Evolutionary conservation across 2,329 filamentous ascomycete species (phyloP), one percentile per base, ranked within the genome.

Genomic region (Phialophora chinensis): DNA sequence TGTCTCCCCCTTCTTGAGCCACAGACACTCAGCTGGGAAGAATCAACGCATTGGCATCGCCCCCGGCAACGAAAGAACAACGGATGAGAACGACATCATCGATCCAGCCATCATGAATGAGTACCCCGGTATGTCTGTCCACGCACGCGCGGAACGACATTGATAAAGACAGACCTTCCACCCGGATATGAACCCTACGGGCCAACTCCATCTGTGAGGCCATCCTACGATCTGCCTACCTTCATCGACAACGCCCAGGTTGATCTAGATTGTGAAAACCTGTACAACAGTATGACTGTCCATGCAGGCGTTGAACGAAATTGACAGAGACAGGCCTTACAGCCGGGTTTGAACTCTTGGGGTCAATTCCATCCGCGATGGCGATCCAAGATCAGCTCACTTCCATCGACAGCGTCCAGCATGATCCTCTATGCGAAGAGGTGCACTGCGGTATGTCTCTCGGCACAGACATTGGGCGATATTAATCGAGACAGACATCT

Each of bases 91-190:
- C 6, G n/a, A 60, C 17, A 50, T 50, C 25, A 42, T 29, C 5
- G 44, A 33, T 20, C 27, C 57, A 17, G 31, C 14, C 20, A 10
- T 23, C 20, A 29, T 33, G 42, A 17, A 60, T 17, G 44, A 33
- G 25, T 44, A 50, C 57, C 25, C 6, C 20, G 29, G 57, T 60
- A 60, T 29, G 27, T 49, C 44, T 60, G n/a, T 33, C 25, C 42
- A 31, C 31, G 12, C 17, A 14, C 23, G 12, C 4, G 17, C 31
- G 6, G 27, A 50, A 31, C n/a, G 4, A 29, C 23, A 8, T 23
- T 60, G 42, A 60, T 20, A 50, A 12, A 23, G 27, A 23, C 25
- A 60, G 57, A 49, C 12, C 25, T 60, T 25, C 42, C 25, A n/a
- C 31, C 27, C 0, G 57, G 57, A 6, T 27, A 52, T 52, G 49